Evolutionary conservation across 768 basidiomycete genomes (phyloP), one percentile per base, ranked within the genome.

Genomic region (Hortiboletus campestris): DNA sequence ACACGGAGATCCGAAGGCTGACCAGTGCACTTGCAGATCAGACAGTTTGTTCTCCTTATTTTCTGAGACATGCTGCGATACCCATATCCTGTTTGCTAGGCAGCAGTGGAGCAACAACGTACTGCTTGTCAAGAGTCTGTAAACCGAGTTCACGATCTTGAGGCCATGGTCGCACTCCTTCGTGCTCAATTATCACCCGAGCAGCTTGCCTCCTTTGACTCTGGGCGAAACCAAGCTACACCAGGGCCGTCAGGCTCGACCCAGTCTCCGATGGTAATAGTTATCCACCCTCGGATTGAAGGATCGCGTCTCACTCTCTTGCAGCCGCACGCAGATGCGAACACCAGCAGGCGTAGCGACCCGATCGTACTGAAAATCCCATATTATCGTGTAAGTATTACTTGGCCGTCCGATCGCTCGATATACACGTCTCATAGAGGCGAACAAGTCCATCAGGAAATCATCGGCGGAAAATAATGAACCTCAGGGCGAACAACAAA

Each of bases 331-430:
- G 8, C 56, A 46, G 56, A 59, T 28, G 13, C 51, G 7, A 51
- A 35, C 12, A 2, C 56, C 14, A 48, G 49, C 44, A 67, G 54
- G 36, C 61, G 61, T n/a, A 63, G 28, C 38, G 67, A 67, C 5
- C 38, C 50, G 59, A 63, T 68, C 41, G 20, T 63, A 9, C 41
- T 64, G 32, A 66, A 58, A 56, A 67, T 68, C 0, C 66, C 66
- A 34, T 59, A 38, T 46, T 59, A 38, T 46, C 64, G 53, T 20
- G 66, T 68, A 22, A 57, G 62, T 48, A 28, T 40, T 42, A 32
- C 19, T 39, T 22, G 4, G 4, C 29, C 17, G 3, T 47, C 34
- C 51, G 8, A 34, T 42, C 31, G 16, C 16, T 39, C 17, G 17
- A 29, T 38, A 22, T 39, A n/a, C 13, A 32, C 12, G 29, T 56